phyloP scores from a whole-genome alignment of 1,284 basidiomycete species.

The Trichosporon sp. region DNA sequence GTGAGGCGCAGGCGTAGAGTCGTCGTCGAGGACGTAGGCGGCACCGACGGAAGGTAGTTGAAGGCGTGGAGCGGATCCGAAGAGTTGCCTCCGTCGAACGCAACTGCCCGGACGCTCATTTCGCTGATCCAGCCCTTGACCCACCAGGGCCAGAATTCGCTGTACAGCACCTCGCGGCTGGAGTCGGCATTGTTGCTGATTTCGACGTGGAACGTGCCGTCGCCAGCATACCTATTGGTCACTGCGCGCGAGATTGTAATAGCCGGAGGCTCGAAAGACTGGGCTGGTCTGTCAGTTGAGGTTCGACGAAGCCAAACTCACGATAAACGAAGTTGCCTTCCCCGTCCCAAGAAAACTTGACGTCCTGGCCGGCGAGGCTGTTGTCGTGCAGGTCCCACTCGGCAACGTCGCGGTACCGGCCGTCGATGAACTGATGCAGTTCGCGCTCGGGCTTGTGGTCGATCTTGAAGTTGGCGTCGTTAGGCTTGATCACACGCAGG shows the following conservation, averaged over 20 bases:
- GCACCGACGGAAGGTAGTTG: slow-evolving; percentile 62
- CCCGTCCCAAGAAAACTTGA: slow-evolving; percentile 48
- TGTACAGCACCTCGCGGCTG: slow-evolving; percentile 62
- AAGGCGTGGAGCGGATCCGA: slow-evolving; percentile 58
- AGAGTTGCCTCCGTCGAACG: slow-evolving; percentile 17
- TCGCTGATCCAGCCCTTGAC: slow-evolving; percentile 85
- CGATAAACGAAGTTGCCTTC: slow-evolving; percentile 50
- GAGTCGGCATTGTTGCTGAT: slow-evolving; percentile 62
- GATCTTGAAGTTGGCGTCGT: slow-evolving; percentile 9
- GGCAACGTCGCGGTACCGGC: slow-evolving; percentile 47
- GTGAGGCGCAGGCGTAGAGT: slow-evolving; percentile 67
- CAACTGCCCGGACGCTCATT: slow-evolving; percentile 53
- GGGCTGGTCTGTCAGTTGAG: not conserved
- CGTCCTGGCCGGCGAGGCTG: slow-evolving; percentile 26
- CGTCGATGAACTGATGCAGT: slow-evolving; percentile 32
- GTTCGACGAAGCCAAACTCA: slow-evolving; percentile 22
- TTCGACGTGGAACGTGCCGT: slow-evolving; percentile 65
- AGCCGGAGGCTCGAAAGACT: slow-evolving; percentile 46
- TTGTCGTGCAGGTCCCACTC: slow-evolving; percentile 34
- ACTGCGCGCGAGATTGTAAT: slow-evolving; percentile 68
- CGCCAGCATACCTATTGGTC: slow-evolving; percentile 69
- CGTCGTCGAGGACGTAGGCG: slow-evolving; percentile 64
- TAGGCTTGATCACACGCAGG: slow-evolving; percentile 35
- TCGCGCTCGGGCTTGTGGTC: slow-evolving; percentile 13
- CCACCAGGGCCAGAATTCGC: slow-evolving; percentile 92